Evolutionary conservation across 75 land plant genomes (phyloP).

Genomic region (Picea sitchensis): DNA sequence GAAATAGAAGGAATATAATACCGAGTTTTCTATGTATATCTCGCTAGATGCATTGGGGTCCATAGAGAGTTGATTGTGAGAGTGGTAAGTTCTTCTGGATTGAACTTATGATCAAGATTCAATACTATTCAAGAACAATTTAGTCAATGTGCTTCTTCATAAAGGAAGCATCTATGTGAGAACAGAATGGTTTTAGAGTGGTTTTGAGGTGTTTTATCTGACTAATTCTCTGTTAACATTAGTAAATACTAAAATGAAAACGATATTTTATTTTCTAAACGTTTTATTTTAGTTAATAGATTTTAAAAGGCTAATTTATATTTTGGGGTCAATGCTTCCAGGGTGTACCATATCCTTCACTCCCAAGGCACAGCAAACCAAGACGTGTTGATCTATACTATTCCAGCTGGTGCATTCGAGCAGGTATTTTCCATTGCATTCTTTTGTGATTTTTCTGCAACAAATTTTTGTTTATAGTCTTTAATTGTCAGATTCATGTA

Average conservation of each 20-base stretch:
- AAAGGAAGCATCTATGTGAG: neutral
- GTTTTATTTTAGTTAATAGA: neutral
- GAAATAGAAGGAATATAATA: neutral
- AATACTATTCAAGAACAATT: neutral
- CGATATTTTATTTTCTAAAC: neutral
- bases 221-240: neutral
- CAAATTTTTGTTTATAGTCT: constrained; percentile 8
- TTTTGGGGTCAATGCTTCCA: constrained; percentile 17
- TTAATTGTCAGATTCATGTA: constrained; percentile 11
- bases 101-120: neutral
- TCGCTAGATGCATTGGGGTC: neutral
- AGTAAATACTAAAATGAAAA: neutral
- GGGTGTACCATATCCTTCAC: constrained; percentile 65
- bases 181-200: constrained; percentile 1
- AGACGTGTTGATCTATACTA: constrained; percentile 84
- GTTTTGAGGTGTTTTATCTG: neutral
- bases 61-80: too few species aligned
- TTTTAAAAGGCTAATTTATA: neutral
- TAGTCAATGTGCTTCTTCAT: neutral
- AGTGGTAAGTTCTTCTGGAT: neutral
- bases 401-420: constrained; percentile 89
- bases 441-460: neutral
- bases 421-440: constrained; percentile 44
- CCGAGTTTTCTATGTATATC: neutral
- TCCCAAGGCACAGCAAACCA: constrained; percentile 66